Conservation (phyloP, 805 yeast genomes). For the Kluyveromyces siamensis region DNA sequence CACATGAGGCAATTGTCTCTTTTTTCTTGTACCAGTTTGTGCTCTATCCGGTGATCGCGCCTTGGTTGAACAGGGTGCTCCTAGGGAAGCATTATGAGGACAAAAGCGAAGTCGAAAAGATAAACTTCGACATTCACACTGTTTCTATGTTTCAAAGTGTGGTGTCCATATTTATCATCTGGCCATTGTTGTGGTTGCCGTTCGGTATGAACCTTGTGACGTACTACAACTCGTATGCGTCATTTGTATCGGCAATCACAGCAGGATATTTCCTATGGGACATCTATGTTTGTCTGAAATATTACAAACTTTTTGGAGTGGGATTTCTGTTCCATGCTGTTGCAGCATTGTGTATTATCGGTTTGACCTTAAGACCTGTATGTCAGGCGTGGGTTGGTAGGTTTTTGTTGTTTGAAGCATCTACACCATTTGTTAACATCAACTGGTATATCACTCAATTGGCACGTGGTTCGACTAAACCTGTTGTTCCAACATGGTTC, state of each 20-base stretch:
- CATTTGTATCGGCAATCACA: conserved; percentile 63
- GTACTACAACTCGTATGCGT: conserved; percentile 70
- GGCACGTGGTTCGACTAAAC: conserved; percentile 44
- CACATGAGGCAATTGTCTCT: conserved; percentile 66
- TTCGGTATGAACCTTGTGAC: conserved; percentile 43
- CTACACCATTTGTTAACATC: conserved; percentile 90
- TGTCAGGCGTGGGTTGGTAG: conserved; percentile 75
- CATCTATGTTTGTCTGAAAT: conserved; percentile 51
- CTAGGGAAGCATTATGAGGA: conserved; percentile 49
- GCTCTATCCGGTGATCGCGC: conserved; percentile 42
- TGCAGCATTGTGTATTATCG: conserved; percentile 71
- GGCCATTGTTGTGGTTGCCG: conserved; percentile 54
- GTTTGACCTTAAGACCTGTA: conserved; percentile 56
- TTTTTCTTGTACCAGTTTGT: conserved; percentile 46
- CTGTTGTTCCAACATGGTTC: conserved; percentile 40
- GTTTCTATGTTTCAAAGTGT: conserved; percentile 82
- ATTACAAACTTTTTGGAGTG: conserved; percentile 63
- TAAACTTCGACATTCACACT: conserved; percentile 84
- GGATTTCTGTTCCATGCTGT: conserved; percentile 79
- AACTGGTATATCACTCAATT: conserved; percentile 85
- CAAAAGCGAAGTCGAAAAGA: conserved; percentile 35
- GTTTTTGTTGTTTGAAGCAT: conserved; percentile 76
- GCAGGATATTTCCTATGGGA: conserved; percentile 94
- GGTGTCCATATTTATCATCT: conserved; percentile 46
- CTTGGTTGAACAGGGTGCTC: conserved; percentile 37